Evolutionary conservation across 2,329 filamentous ascomycete genomes (phyloP).

Genomic region (Pseudocercospora fuligena): DNA sequence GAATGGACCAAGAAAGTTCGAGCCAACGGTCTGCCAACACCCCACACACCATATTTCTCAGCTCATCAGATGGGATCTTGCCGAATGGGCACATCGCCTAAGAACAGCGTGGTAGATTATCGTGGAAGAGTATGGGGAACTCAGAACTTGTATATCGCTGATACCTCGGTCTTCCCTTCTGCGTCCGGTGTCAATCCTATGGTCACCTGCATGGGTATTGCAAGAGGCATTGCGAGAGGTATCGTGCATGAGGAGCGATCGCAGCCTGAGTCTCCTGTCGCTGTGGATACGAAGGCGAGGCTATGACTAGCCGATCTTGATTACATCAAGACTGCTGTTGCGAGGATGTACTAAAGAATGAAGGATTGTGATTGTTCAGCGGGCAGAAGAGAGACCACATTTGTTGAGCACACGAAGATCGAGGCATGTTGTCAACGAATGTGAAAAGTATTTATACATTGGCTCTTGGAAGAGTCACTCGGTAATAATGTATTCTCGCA

Average conservation of each 20-base stretch:
- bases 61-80: conserved; percentile 84
- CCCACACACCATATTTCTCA: conserved; percentile 63
- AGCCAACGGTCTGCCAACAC: conserved; percentile 55
- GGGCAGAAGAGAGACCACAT: no score
- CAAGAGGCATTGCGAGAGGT: conserved; percentile 66
- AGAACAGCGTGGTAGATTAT: conserved; percentile 51
- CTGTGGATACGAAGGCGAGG: background rate
- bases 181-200: conserved; percentile 83
- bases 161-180: conserved; percentile 76
- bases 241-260: conserved; percentile 45
- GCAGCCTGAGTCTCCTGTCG: background rate
- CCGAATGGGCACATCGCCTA: conserved; percentile 64
- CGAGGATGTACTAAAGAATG: conserved; percentile 7
- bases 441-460: background rate
- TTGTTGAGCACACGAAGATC: background rate
- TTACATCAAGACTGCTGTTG: background rate
- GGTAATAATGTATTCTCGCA: background rate
- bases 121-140: conserved; percentile 64
- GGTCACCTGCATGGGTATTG: conserved; percentile 75
- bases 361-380: no score
- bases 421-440: background rate
- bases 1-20: conserved; percentile 62
- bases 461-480: background rate
- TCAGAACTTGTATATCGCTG: conserved; percentile 69
- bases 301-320: conserved; percentile 7